Evolutionary conservation across 2,329 filamentous ascomycete genomes (phyloP), one percentile per base, ranked within the genome.

Genomic region (Claviceps humidiphila): DNA sequence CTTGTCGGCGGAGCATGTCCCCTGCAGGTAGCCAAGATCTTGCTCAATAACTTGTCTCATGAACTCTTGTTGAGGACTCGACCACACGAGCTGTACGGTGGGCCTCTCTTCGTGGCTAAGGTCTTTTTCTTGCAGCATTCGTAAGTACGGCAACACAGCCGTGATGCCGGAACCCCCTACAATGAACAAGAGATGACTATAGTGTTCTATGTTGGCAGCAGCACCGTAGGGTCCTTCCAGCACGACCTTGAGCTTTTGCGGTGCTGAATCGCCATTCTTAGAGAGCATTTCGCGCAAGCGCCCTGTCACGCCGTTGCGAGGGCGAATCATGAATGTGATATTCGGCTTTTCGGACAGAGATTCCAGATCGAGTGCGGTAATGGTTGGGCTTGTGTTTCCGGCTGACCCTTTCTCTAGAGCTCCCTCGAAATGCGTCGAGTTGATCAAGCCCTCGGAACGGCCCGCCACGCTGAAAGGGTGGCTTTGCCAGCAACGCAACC

Each of bases 381-480:
- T 30, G 43, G 24, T 43, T 14, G 14, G 42, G 20, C 42, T 14
- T 24, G 5, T 7, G 2, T 8, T 43, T 20, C 5, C 13, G 11
- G 5, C n/a, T 5, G 20, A 24, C 14, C 1, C 20, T 22, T 24
- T 24, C 11, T 43, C 13, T 7, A 5, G 13, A 24, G 20, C 16
- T 6, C 5, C 7, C 20, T 16, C 20, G 11, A 43, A 8, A 17
- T 2, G 14, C 3, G 16, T 20, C 14, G 43, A 4, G 43, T 20
- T 17, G 14, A 16, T 7, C 22, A 30, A 13, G 24, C 43, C 24
- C 6, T 17, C 11, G 43, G 24, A 48, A n/a, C 57, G 50, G 38
- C 58, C 61, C 7, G 64, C 64, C 42, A 71, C 61, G 8, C 68
- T 71, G 57, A 72, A 72, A 0, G 70, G 70, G 53, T 72, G 70